These are phyloP conservation scores for Chalaropsis ovoidea DNA, from an alignment of 2,329 filamentous ascomycete species.

Conservation along the genomic window DNA sequence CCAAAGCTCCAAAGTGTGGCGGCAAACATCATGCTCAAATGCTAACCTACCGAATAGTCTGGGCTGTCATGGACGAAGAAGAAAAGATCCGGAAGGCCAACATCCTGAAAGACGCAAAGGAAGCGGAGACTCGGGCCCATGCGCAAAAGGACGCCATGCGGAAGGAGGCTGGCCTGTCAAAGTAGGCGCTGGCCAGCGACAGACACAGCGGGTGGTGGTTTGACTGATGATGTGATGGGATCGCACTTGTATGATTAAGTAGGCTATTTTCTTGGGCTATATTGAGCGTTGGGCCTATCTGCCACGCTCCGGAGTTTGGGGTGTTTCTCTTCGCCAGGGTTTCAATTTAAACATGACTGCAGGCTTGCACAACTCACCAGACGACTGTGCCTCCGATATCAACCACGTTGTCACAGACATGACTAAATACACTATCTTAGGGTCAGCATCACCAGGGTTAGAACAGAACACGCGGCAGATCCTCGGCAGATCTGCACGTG, in stretches of 20 bases:
- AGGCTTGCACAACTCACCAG: neutral
- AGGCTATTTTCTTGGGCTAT: neutral
- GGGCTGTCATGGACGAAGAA: conserved; percentile 43
- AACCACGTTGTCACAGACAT: too few relatives aligned
- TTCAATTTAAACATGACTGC: neutral
- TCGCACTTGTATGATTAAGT: conserved; percentile 9
- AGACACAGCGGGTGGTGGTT: neutral
- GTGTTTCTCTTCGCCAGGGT: neutral
- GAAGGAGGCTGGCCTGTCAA: conserved; percentile 39
- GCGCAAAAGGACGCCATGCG: conserved; percentile 42
- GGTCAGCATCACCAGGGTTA: neutral
- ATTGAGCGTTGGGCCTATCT: neutral
- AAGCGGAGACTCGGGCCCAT: conserved; percentile 36
- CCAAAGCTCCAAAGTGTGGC: neutral
- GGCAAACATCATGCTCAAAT: neutral
- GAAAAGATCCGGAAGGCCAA: conserved; percentile 37
- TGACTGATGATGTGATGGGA: neutral
- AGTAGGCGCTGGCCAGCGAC: conserved; percentile 27
- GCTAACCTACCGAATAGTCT: conserved; percentile 34
- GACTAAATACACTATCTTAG: neutral
- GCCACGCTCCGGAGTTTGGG: conserved; percentile 3
- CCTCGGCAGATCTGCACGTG: conserved; percentile 19
- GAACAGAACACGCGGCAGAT: neutral
- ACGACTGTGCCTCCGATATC: neutral
- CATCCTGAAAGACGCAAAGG: conserved; percentile 32